Base-by-base conservation (phyloP, 192 early-diverging fungal species). In the Coemansia asiatica region DNA sequence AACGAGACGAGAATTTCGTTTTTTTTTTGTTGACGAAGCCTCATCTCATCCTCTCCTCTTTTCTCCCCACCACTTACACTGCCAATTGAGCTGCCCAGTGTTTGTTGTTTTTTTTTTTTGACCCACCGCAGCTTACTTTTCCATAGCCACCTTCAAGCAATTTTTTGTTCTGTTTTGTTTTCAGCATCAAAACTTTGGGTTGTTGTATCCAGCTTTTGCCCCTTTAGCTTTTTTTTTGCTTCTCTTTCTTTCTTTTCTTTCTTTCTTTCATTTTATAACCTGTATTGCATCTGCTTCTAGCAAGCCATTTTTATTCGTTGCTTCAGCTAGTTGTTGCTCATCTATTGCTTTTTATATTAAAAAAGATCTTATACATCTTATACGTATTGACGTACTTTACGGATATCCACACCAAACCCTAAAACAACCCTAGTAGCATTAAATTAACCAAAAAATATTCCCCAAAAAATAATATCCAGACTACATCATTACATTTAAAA, bases 11-110 rank as follows among this genome's bases (percentile, higher is more conserved):
- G 12, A 13, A 13, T 12, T 36, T 51, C 8, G 46, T 26, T 27
- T 54, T 27, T 54, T 0, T 54, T 54, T 54, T 18, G 51, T 54
- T 54, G 51, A 54, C 51, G 21, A 57, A 57, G 56, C 56, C 56
- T 57, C 54, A 27, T 33, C 27, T 26, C 21, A 25, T 21, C 29
- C 15, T 27, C n/a, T 28, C 15, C 13, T 31, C 25, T 19, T 31
- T 57, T 13, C 56, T 57, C 33, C 15, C 15, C 16, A 19, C 15
- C 50, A 13, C 15, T 22, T 23, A 5, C 50, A 19, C 22, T 10
- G 13, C 25, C 19, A 22, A 22, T 26, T 51, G 50, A 51, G 50
- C 50, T 51, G 50, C 25, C 23, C 50, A 6, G 50, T 1, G 2
- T 23, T 26, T n/a, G n/a, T n/a, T n/a, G n/a, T n/a, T 13, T 23